Conservation (phyloP, 768 basidiomycete genomes). For the Termitomyces titanicus region DNA sequence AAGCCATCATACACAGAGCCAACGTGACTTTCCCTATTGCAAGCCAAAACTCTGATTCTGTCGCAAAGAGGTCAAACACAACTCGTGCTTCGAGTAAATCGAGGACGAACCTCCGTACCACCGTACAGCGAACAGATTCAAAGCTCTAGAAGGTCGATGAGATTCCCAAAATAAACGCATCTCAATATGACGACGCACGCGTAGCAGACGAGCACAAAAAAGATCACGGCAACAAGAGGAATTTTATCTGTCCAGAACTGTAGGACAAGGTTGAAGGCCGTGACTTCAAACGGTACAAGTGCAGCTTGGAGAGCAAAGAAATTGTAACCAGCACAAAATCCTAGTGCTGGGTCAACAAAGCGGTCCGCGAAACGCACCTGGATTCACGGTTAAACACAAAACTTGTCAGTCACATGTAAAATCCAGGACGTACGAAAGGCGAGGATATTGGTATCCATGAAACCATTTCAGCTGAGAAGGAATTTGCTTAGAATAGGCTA, state of each 20-base stretch:
- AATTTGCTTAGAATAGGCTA: neutral
- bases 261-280: constrained; percentile 50
- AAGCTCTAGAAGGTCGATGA: constrained; percentile 22
- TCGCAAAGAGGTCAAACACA: neutral
- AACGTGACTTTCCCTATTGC: constrained; percentile 48
- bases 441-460: constrained; percentile 79
- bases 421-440: constrained; percentile 54
- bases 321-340: constrained; percentile 53
- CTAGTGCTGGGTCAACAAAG: constrained; percentile 55
- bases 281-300: constrained; percentile 47
- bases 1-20: constrained; percentile 42
- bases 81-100: no score
- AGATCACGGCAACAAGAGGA: constrained; percentile 41
- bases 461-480: constrained; percentile 67
- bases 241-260: constrained; percentile 53
- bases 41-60: constrained; percentile 57
- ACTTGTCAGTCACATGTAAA: neutral
- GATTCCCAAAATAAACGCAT: neutral
- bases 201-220: constrained; percentile 38
- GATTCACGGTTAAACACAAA: neutral
- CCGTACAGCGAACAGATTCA: constrained; percentile 46
- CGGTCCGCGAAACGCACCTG: constrained; percentile 57
- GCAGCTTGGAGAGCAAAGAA: constrained; percentile 51
- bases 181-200: constrained; percentile 26
- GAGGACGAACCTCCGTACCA: constrained; percentile 42